Percentiles rank a stretch among this genome's conserved stretches.
These are phyloP conservation scores for Tremella fuciformis DNA, from an alignment of 768 basidiomycete species.

Conservation along the genomic window DNA sequence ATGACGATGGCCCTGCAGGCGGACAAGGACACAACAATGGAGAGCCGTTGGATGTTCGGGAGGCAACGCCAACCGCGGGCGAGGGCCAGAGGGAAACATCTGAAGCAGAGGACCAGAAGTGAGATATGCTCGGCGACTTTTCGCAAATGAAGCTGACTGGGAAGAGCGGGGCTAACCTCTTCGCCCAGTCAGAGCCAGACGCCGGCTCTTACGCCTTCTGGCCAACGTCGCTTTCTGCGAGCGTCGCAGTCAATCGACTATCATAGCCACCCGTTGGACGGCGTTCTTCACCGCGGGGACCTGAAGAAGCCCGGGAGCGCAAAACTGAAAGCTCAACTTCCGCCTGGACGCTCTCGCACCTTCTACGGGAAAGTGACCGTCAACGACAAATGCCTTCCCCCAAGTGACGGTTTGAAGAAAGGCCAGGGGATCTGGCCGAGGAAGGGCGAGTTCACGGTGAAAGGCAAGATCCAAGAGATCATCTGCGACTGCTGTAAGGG, in stretches of 20 bases:
- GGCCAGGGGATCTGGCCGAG: not conserved
- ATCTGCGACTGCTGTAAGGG: slow-evolving; percentile 2
- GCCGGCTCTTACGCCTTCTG: not conserved
- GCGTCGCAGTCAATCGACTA: not conserved
- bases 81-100: not conserved
- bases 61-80: too few relatives aligned
- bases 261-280: slow-evolving; percentile 1
- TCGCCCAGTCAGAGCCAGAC: not conserved
- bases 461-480: slow-evolving; percentile 1
- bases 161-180: not conserved
- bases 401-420: slow-evolving; percentile 1
- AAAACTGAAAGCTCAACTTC: not conserved
- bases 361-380: not conserved
- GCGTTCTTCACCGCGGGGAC: not conserved
- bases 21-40: too few relatives aligned
- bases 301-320: not conserved
- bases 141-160: slow-evolving; percentile 1
- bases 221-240: not conserved
- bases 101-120: not conserved
- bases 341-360: not conserved
- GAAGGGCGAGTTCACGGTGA: not conserved
- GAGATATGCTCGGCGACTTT: not conserved
- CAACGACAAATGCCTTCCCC: not conserved
- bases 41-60: too few relatives aligned
- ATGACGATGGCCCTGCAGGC: too few relatives aligned